Evolutionary conservation across 1,284 basidiomycete genomes (phyloP).

Genomic region (Leccinum angustisporum): DNA sequence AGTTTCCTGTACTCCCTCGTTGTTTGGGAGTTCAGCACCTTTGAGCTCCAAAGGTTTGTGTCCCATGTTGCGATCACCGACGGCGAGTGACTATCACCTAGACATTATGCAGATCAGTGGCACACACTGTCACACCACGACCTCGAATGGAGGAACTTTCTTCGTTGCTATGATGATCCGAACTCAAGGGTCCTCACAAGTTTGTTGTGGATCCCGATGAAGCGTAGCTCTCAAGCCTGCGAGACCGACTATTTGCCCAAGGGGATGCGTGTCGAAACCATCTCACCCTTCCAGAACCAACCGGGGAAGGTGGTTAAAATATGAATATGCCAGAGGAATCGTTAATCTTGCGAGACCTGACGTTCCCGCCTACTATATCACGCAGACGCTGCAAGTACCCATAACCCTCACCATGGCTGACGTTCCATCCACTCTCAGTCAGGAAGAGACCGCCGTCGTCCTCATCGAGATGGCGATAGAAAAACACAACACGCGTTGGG

Average conservation of each 20-base stretch:
- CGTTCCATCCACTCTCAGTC: constrained; percentile 56
- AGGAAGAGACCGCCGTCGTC: constrained; percentile 54
- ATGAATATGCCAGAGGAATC: neutral
- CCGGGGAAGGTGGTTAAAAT: constrained; percentile 20
- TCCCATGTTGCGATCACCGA: neutral
- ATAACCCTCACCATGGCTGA: constrained; percentile 20
- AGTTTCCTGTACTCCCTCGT: neutral
- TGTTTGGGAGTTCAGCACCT: neutral
- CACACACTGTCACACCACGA: neutral
- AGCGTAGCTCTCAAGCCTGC: neutral
- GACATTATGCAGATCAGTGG: neutral
- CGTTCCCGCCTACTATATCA: constrained; percentile 2
- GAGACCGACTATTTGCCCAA: neutral
- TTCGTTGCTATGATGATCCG: neutral
- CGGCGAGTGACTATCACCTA: neutral
- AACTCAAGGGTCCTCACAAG: neutral
- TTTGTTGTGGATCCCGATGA: neutral
- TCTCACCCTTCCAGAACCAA: constrained; percentile 10
- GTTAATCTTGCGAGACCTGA: neutral
- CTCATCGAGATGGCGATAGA: constrained; percentile 57
- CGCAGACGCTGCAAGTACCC: neutral
- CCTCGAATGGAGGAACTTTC: neutral
- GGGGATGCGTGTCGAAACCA: neutral
- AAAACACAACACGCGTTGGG: constrained; percentile 64
- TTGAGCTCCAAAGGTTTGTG: neutral